Conservation (phyloP, 1,284 basidiomycete species). For the Ustilago xerochloae region DNA sequence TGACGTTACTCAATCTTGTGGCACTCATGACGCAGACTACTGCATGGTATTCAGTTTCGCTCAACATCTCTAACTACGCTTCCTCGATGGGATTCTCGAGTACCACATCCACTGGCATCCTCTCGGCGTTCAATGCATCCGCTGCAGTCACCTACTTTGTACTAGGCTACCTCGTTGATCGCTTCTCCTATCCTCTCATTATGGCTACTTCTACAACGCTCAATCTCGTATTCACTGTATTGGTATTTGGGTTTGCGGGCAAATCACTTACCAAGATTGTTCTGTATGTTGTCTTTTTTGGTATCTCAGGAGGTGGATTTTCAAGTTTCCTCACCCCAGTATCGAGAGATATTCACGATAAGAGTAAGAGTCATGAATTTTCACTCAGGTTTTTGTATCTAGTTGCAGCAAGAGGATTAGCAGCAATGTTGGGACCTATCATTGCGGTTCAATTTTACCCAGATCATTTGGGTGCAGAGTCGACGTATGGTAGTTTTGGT, state of each 20-base stretch:
- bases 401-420: slow-evolving; percentile 41
- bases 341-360: slow-evolving; percentile 26
- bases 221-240: slow-evolving; percentile 42
- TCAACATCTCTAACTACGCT: slow-evolving; percentile 55
- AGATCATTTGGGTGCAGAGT: not conserved
- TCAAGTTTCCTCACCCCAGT: slow-evolving; percentile 43
- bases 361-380: slow-evolving; percentile 14
- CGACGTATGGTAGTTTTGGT: slow-evolving; percentile 33
- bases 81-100: slow-evolving; percentile 48
- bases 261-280: slow-evolving; percentile 49
- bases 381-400: slow-evolving; percentile 36
- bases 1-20: slow-evolving; percentile 29
- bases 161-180: slow-evolving; percentile 50
- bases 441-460: slow-evolving; percentile 54
- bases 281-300: slow-evolving; percentile 55
- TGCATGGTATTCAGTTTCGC: slow-evolving; percentile 52
- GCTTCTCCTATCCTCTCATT: slow-evolving; percentile 43
- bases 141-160: slow-evolving; percentile 51
- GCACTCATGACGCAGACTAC: slow-evolving; percentile 42
- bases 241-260: slow-evolving; percentile 56
- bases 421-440: slow-evolving; percentile 53
- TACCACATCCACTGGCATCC: slow-evolving; percentile 47
- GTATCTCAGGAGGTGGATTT: slow-evolving; percentile 42
- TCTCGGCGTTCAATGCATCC: slow-evolving; percentile 58
- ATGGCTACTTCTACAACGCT: slow-evolving; percentile 45